Percentiles rank a stretch among this genome's conserved stretches.
These are phyloP conservation scores for Saccharum spontaneum DNA, from an alignment of 176 grass and related monocot genomes.

Conservation along the genomic window DNA sequence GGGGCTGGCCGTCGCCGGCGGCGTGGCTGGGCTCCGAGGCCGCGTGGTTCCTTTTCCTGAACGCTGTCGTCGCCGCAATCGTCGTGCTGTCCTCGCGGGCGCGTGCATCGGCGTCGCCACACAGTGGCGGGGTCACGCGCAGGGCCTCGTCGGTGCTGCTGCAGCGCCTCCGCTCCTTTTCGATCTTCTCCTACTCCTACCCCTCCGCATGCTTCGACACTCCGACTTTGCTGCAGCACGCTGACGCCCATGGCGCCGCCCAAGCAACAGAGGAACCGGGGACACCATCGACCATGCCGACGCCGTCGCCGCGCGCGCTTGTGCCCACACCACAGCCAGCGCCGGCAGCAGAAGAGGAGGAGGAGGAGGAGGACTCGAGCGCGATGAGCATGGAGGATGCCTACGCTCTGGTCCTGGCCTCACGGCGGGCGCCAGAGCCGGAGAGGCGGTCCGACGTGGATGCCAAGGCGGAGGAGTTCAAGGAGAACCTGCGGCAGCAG, in stretches of 20 bases:
- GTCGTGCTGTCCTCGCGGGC: slow-evolving; percentile 24
- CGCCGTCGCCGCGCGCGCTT: not conserved
- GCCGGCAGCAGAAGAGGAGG: not conserved
- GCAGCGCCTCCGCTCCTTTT: slow-evolving; percentile 37
- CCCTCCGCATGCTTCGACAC: slow-evolving; percentile 19
- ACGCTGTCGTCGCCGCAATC: slow-evolving; percentile 41
- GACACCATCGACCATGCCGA: not conserved
- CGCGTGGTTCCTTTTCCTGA: slow-evolving; percentile 28
- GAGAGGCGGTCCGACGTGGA: too few relatives aligned
- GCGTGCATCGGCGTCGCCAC: not conserved
- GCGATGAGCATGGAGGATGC: too few relatives aligned
- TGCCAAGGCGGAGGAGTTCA: too few relatives aligned
- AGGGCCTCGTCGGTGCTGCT: slow-evolving; percentile 38
- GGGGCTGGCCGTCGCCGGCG: not conserved
- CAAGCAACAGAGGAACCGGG: not conserved
- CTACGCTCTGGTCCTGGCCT: too few relatives aligned
- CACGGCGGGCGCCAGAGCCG: too few relatives aligned
- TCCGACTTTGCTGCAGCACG: not conserved
- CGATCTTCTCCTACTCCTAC: slow-evolving; percentile 42
- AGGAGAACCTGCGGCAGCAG: too few relatives aligned
- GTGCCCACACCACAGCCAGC: not conserved
- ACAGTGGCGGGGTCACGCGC: slow-evolving; percentile 23
- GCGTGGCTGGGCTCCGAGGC: not conserved
- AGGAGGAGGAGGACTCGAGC: too few relatives aligned
- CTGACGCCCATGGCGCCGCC: too few relatives aligned